These are phyloP conservation scores for Chalaropsis ovoidea DNA, from an alignment of 2,329 filamentous ascomycete species.

Conservation along the genomic window DNA sequence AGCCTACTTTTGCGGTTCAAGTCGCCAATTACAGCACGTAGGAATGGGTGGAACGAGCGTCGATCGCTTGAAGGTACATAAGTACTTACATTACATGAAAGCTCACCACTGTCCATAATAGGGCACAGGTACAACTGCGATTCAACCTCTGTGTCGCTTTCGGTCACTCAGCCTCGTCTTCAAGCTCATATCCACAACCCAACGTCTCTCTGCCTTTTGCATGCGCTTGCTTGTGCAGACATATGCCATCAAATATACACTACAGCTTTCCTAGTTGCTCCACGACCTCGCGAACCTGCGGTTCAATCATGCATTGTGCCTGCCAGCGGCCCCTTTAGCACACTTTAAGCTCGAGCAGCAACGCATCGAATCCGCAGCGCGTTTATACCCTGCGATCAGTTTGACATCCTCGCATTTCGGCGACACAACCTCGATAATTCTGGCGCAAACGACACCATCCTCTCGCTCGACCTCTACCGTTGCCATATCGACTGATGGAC, in stretches of 20 bases:
- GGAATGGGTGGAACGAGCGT: constrained; percentile 16
- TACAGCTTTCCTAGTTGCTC: background rate
- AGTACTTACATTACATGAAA: too few species aligned
- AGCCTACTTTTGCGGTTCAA: background rate
- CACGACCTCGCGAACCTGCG: background rate
- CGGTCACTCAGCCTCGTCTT: constrained; percentile 12
- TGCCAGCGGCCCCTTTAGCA: constrained; percentile 12
- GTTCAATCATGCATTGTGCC: constrained; percentile 15
- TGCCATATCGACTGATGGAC: constrained; percentile 3
- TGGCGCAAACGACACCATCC: constrained; percentile 1
- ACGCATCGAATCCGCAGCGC: constrained; percentile 12
- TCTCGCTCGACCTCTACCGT: background rate
- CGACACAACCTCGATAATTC: constrained; percentile 3
- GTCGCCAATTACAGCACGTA: constrained; percentile 4
- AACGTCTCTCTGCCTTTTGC: background rate
- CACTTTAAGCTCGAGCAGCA: constrained; percentile 14
- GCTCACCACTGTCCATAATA: background rate
- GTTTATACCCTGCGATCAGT: background rate
- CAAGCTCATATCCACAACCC: background rate
- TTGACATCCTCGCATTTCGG: background rate
- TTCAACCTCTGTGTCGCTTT: background rate
- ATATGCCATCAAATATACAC: background rate
- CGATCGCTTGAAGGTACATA: constrained; percentile 5
- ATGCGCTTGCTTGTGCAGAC: background rate
- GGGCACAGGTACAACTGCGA: background rate